A percentile compares a stretch with the other conserved stretches of the same genome.
These are phyloP conservation scores for Castanea crenata DNA, from an alignment of 306 rosid genomes.

Conservation along the genomic window DNA sequence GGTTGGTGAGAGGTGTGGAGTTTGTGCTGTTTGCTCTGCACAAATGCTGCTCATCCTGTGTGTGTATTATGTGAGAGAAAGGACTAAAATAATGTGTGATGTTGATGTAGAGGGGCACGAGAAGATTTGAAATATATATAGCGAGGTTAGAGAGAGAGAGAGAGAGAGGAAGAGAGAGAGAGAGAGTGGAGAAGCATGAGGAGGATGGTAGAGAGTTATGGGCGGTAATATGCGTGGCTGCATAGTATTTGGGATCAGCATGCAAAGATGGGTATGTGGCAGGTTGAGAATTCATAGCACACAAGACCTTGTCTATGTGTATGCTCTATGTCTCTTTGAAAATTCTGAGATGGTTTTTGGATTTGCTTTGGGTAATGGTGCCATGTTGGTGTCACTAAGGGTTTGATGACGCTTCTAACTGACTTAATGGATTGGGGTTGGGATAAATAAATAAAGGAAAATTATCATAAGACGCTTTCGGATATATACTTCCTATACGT, in stretches of 20 bases:
- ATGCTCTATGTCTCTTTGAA: not conserved
- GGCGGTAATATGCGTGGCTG: slow-evolving; percentile 54
- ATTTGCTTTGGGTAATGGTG: slow-evolving; percentile 11
- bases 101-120: slow-evolving; percentile 27
- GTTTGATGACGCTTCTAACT: not conserved
- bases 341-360: not conserved
- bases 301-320: slow-evolving; percentile 17
- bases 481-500: no score
- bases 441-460: not conserved
- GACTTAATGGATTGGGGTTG: not conserved
- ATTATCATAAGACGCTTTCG: no score
- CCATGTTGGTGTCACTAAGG: not conserved
- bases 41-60: slow-evolving; percentile 41
- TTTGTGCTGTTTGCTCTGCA: slow-evolving; percentile 44
- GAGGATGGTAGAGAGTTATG: slow-evolving; percentile 40
- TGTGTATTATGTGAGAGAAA: not conserved
- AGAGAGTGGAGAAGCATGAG: slow-evolving; percentile 15
- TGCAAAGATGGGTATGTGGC: slow-evolving; percentile 85
- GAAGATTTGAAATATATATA: slow-evolving; percentile 39
- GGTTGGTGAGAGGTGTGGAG: slow-evolving; percentile 44
- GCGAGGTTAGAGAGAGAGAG: not conserved
- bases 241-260: slow-evolving; percentile 61
- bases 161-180: not conserved
- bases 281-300: slow-evolving; percentile 25
- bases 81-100: not conserved